A percentile compares a stretch with the other conserved stretches of the same genome.
phyloP scores from a whole-genome alignment of 2,329 filamentous ascomycete genomes.

The Pyricularia pennisetigena region DNA sequence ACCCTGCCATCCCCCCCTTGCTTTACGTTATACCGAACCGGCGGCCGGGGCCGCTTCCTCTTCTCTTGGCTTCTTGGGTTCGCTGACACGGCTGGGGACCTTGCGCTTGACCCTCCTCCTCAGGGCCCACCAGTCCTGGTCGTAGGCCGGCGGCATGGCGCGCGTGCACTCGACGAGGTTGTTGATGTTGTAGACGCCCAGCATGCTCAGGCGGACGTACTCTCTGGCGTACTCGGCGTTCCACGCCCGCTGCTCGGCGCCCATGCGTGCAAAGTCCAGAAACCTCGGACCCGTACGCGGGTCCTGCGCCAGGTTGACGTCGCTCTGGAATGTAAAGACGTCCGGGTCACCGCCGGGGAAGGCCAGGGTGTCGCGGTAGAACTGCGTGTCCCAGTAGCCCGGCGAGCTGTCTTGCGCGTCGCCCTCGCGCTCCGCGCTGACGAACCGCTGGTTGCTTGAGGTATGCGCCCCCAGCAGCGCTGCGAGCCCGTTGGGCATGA shows the following conservation, averaged over 20 bases:
- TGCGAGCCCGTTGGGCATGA: conserved; percentile 35
- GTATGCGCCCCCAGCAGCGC: conserved; percentile 45
- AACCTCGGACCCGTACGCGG: conserved; percentile 24
- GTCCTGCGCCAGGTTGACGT: conserved; percentile 27
- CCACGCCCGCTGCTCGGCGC: conserved; percentile 18
- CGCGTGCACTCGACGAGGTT: conserved; percentile 43
- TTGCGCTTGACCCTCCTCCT: background rate
- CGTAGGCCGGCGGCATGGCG: conserved; percentile 27
- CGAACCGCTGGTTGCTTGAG: conserved; percentile 33
- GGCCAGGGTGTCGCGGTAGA: conserved; percentile 31
- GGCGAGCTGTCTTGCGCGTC: conserved; percentile 35
- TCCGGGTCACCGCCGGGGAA: conserved; percentile 11
- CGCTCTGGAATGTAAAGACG: conserved; percentile 28
- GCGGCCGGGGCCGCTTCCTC: background rate
- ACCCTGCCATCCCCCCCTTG: background rate
- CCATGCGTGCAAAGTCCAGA: conserved; percentile 21
- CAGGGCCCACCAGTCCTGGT: background rate
- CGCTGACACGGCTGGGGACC: background rate
- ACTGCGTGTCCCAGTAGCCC: conserved; percentile 37
- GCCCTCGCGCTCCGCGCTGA: conserved; percentile 25
- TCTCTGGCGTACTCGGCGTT: conserved; percentile 32
- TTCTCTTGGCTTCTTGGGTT: background rate
- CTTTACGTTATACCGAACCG: background rate
- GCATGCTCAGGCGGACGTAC: conserved; percentile 41
- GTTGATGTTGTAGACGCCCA: conserved; percentile 48